phyloP scores from a whole-genome alignment of 106 monocot genomes.

The Narthecium ossifragum region DNA sequence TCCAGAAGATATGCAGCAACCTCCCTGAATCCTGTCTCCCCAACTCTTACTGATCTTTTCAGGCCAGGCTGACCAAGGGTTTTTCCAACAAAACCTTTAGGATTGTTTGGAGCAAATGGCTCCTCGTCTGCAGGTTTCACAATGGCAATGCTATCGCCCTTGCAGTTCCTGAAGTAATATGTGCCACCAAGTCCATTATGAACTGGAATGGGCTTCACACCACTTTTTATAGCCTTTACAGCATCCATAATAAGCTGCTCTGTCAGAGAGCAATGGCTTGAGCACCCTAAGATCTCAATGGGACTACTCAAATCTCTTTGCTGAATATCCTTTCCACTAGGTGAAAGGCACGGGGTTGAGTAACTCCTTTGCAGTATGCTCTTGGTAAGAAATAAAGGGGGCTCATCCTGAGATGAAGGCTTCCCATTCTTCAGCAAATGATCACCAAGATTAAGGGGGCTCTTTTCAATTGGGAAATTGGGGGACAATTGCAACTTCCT shows the following conservation, averaged over 20 bases:
- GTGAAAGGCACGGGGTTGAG: conserved; percentile 77
- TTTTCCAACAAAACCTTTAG: conserved; percentile 76
- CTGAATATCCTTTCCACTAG: conserved; percentile 49
- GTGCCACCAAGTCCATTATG: conserved; percentile 85
- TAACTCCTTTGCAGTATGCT: conserved; percentile 55
- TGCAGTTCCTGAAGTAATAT: conserved; percentile 74
- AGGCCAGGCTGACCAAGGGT: conserved; percentile 76
- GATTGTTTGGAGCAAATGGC: conserved; percentile 90
- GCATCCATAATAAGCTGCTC: conserved; percentile 66
- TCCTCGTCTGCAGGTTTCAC: conserved; percentile 94
- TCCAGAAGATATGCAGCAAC: conserved; percentile 91
- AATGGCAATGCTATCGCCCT: conserved; percentile 66
- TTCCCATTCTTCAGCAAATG: conserved; percentile 73
- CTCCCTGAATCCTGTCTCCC: conserved; percentile 85
- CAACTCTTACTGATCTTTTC: conserved; percentile 80
- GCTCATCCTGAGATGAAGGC: conserved; percentile 58
- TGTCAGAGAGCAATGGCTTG: conserved; percentile 40
- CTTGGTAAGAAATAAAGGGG: conserved; percentile 70
- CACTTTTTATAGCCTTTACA: conserved; percentile 51
- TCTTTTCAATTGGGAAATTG: conserved; percentile 70
- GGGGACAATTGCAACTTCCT: conserved; percentile 61
- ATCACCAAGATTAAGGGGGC: conserved; percentile 77
- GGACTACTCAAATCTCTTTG: conserved; percentile 48
- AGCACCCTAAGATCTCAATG: conserved; percentile 72
- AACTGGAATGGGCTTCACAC: conserved; percentile 66